Evolutionary conservation across 768 basidiomycete genomes (phyloP).

Genomic region (Lyophyllum atratum): DNA sequence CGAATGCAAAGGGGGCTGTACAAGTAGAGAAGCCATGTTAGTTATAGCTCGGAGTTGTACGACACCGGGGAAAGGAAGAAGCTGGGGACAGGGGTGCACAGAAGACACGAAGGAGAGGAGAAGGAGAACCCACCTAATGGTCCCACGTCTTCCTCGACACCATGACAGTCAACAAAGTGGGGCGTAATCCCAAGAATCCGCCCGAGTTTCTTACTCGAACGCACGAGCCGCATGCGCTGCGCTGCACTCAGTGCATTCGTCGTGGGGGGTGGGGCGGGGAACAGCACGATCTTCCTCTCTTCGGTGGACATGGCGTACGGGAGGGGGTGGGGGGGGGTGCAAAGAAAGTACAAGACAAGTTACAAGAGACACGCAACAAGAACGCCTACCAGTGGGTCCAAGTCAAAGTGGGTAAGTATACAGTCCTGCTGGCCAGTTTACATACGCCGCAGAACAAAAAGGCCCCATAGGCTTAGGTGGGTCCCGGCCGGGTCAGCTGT

Average conservation of each 20-base stretch:
- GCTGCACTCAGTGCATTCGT: slow-evolving; percentile 51
- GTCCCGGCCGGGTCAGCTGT: not conserved
- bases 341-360: no score
- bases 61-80: not conserved
- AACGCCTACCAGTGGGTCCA: not conserved
- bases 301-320: no score
- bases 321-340: no score
- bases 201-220: slow-evolving; percentile 60
- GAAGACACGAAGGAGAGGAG: no score
- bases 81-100: no score
- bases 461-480: no score
- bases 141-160: not conserved
- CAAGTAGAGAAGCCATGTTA: not conserved
- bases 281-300: slow-evolving; percentile 26
- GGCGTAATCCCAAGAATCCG: slow-evolving; percentile 61
- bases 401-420: not conserved
- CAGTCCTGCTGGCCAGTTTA: not conserved
- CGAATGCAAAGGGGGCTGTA: not conserved
- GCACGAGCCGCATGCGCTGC: slow-evolving; percentile 57
- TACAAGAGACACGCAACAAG: no score
- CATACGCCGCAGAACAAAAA: not conserved
- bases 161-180: slow-evolving; percentile 45
- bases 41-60: not conserved
- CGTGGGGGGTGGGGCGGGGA: slow-evolving; percentile 57
- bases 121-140: not conserved